Base-by-base conservation (phyloP, 257 asterid genomes). In the Leptodermis oblonga region DNA sequence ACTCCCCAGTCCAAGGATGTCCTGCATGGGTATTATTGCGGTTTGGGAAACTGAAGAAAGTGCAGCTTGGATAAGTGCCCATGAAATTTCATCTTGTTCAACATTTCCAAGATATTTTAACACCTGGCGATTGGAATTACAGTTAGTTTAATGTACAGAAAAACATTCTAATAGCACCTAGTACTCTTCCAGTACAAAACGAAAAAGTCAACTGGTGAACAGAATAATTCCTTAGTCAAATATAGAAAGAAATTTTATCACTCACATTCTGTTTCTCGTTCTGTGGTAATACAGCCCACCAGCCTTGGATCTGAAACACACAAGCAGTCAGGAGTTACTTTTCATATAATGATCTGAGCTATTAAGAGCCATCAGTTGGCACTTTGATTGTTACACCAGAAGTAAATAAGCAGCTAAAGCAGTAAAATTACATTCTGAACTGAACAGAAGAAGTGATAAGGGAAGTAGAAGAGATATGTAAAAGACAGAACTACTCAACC, bases 1-100 rank as follows among this genome's bases (percentile, higher is more conserved):
- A 83, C 80, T 91, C 59, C 95, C 99, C 76, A 94, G 79, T 34
- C 90, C 85, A 55, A 94, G 93, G 43, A 94, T 74, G 76, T 94
- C 99, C 83, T 94, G 99, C 99, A 94, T 94, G 7, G 97, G 97
- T 74, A 94, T 82, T 68, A 94, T 86, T 70, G 97, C 78, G 33
- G 96, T 91, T 74, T 78, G 92, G 12, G 97, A 91, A 42, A 91
- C 90, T 23, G 99, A 94, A 76, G 96, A 86, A 76, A 94, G 76
- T 54, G 97, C 95, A 74, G 86, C 90, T 70, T 78, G 83, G 74
- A 89, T 94, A 70, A 94, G 71, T 53, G 82, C 89, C 99, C 99
- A 94, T 9, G 96, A 89, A 68, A 91, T 79, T 70, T 94, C 95
- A 42, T 83, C 92, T 65, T 79, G 90, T 8, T 73, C 85, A 30